Base-by-base conservation (phyloP, 2,329 filamentous ascomycete species). In the Pestalotiopsis sp. region DNA sequence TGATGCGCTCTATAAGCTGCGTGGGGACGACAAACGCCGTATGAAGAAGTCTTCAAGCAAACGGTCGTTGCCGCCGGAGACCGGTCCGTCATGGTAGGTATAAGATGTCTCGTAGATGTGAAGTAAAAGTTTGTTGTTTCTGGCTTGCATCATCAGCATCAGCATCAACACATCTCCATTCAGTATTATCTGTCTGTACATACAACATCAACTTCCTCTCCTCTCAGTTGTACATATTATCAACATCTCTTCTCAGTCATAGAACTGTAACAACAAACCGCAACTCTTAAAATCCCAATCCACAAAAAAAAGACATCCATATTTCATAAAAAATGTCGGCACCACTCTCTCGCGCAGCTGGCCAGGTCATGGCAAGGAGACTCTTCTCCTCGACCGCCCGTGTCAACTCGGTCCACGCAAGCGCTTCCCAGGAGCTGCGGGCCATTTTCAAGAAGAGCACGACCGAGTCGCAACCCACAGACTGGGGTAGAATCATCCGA, bases 401-500 rank as follows among this genome's bases (percentile, higher is more conserved):
- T 20, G 23, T 23, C 13, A 52, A 57, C 57, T 67, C 66, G 5
- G 58, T 52, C 20, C 57, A 49, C 36, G 57, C 59, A 2, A 59
- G 38, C 39, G 65, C 52, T 9, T 27, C 31, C 7, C 20, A 27
- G 13, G 66, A 67, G 58, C 27, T 67, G 9, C 66, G 45, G 31
- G 36, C 57, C 23, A 27, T 67, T 3, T 67, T 67, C 59, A 67
- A 67, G 58, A 25, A 59, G 57, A 41, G 39, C 27, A 36, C 57
- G 14, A 67, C 56, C 1, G 52, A 41, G 56, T 67, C 65, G 12
- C 66, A 67, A 45, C 59, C 66, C 39, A 52, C 59, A 5, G 59
- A 67, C 66, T 67, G 66, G 66, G 59, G 66, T 25, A 67, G 31
- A 57, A 62, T 67, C 23, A 17, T 63, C 25, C n/a, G 31, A 25